Evolutionary conservation across 495 filamentous ascomycete genomes (phyloP).

Genomic region (Talaromyces borbonicus): DNA sequence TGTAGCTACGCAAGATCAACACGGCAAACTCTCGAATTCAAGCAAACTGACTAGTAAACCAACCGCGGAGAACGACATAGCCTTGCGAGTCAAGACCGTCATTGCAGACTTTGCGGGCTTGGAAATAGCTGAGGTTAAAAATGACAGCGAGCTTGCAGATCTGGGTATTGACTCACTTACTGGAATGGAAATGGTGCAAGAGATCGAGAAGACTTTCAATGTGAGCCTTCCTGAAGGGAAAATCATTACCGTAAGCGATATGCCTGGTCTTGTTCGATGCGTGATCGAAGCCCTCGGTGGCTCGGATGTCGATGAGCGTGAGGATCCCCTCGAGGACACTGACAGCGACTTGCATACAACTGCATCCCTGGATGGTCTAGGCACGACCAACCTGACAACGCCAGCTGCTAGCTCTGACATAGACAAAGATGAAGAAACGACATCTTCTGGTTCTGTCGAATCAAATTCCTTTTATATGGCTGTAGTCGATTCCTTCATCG

Average conservation of each 20-base stretch:
- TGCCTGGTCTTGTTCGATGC: conserved; percentile 1
- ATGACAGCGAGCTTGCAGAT: conserved; percentile 25
- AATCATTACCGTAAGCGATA: conserved; percentile 12
- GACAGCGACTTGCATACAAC: conserved; percentile 10
- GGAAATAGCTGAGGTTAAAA: conserved; percentile 21
- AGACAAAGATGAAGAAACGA: no score
- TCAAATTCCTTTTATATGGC: conserved; percentile 15
- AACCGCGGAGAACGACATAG: no score
- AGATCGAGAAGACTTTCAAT: conserved; percentile 31
- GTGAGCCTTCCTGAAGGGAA: conserved; percentile 16
- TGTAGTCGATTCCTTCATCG: conserved; percentile 20
- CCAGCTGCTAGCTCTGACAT: no score
- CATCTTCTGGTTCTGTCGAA: no score
- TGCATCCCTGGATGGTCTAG: no score
- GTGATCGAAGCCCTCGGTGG: conserved; percentile 1
- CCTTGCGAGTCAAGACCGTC: conserved; percentile 19
- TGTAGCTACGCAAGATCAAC: no score
- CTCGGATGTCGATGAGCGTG: not conserved
- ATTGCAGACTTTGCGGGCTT: conserved; percentile 26
- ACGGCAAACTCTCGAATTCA: no score
- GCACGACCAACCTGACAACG: no score
- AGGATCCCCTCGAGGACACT: conserved; percentile 1
- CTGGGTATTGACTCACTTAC: conserved; percentile 44
- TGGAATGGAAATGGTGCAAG: conserved; percentile 39
- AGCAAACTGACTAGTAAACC: no score